Evolutionary conservation across 257 asterid genomes (phyloP), one percentile per base, ranked within the genome.

Genomic region (Haberlea rhodopensis): DNA sequence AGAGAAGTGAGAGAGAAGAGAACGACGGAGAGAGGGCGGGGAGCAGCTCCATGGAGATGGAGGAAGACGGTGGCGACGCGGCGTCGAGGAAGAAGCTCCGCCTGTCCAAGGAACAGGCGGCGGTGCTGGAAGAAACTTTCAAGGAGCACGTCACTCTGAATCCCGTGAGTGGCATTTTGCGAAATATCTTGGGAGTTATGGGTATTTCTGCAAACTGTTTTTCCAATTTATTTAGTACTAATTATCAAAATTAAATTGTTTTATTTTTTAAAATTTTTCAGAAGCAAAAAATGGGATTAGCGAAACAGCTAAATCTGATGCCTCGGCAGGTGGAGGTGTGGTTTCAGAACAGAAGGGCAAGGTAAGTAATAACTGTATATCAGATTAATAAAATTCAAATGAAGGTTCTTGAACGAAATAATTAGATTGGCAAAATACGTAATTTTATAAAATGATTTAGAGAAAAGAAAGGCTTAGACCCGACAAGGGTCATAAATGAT

Each of bases 321-420:
- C 83, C 96, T 3, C 79, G 99, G 60, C 99, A 94, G 67, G 97
- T 94, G 68, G 97, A 94, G 82, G 99, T 94, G 56, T 94, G 99
- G 99, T 90, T 94, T 67, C 97, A 94, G 78, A 94, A 94, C 79
- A 78, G 97, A 65, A 86, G 97, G 90, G 99, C 99, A 63, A 87
- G 99, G 99, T 94, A 19, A 45, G 94, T 71, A 29, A 74, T 60
- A 73, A 64, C 5, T 5, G n/a, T 7, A 11, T 23, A 3, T n/a
- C 0, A 0, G n/a, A n/a, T n/a, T n/a, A n/a, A 70, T 82, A 91
- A n/a, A n/a, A n/a, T n/a, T n/a, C n/a, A n/a, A n/a, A n/a, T n/a
- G n/a, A n/a, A n/a, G 74, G 8, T 62, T 59, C 79, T 57, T 62
- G 53, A 85, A 66, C 68, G 73, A 21, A 0, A 6, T 4, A 6